Percentiles rank a stretch among this genome's conserved stretches.
Evolutionary conservation across 1,284 basidiomycete species (phyloP).

Genomic region (Malassezia dermatis): DNA sequence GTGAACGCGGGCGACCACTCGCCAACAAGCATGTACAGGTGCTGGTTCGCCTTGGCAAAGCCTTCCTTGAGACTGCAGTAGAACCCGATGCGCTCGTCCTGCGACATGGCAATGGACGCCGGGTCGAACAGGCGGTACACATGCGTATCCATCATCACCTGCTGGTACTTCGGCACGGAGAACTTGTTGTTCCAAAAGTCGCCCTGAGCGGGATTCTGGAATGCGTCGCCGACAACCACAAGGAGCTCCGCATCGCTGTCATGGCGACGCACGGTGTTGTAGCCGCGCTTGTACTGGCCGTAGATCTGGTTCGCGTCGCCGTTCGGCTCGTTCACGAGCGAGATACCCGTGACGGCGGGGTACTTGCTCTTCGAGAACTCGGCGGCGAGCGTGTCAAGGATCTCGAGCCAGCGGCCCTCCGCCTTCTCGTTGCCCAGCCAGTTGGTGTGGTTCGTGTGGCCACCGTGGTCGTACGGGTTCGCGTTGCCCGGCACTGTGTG

Average conservation of each 20-base stretch:
- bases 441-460: slow-evolving; percentile 57
- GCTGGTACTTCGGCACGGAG: slow-evolving; percentile 53
- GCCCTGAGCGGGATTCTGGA: slow-evolving; percentile 58
- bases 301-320: slow-evolving; percentile 22
- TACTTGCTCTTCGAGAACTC: slow-evolving; percentile 30
- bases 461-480: slow-evolving; percentile 54
- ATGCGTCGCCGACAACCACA: slow-evolving; percentile 67
- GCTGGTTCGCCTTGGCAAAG: slow-evolving; percentile 24
- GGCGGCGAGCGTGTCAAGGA: slow-evolving; percentile 55
- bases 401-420: slow-evolving; percentile 60
- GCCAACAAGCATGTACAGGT: slow-evolving; percentile 39
- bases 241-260: slow-evolving; percentile 21
- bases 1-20: slow-evolving; percentile 56
- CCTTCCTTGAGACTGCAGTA: slow-evolving; percentile 33
- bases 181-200: slow-evolving; percentile 63
- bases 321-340: slow-evolving; percentile 40
- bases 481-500: slow-evolving; percentile 51
- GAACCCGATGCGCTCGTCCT: slow-evolving; percentile 29
- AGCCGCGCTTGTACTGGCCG: slow-evolving; percentile 30
- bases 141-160: slow-evolving; percentile 63
- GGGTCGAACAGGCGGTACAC: slow-evolving; percentile 41
- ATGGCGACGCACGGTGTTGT: slow-evolving; percentile 28
- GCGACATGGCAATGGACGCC: slow-evolving; percentile 17
- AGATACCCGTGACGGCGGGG: slow-evolving; percentile 31
- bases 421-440: slow-evolving; percentile 65